These are phyloP conservation scores for Plasmodium blacklocki DNA, from an alignment of 169 alveolate genomes.

Conservation along the genomic window DNA sequence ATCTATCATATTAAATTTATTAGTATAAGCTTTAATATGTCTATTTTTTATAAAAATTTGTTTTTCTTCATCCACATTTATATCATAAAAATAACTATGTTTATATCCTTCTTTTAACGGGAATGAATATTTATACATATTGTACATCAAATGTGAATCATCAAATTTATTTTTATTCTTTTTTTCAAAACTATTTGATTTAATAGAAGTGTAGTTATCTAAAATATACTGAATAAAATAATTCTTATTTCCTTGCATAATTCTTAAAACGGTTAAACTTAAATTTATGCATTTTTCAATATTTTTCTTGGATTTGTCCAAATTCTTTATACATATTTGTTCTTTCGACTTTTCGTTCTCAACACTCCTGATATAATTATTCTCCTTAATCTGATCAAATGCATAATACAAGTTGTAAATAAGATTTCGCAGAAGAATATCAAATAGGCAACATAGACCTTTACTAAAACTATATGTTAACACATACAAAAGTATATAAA, in stretches of 20 bases:
- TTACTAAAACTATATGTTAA: conserved; percentile 24
- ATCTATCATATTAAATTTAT: conserved; percentile 46
- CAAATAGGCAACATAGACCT: conserved; percentile 21
- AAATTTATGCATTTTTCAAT: conserved; percentile 47
- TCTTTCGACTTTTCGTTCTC: not conserved
- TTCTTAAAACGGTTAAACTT: conserved; percentile 34
- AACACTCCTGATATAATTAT: not conserved
- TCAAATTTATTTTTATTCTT: conserved; percentile 49
- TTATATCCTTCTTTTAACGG: not conserved
- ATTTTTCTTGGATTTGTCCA: conserved; percentile 54
- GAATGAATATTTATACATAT: conserved; percentile 30
- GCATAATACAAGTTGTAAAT: conserved; percentile 50
- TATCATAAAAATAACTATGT: not conserved
- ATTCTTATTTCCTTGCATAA: conserved; percentile 23
- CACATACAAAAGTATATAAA: not conserved
- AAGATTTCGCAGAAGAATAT: conserved; percentile 14
- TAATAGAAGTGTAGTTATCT: conserved; percentile 58
- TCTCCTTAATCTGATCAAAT: conserved; percentile 54
- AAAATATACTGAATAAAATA: conserved; percentile 43
- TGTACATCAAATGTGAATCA: conserved; percentile 28
- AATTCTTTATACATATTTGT: not conserved
- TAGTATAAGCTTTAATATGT: conserved; percentile 25
- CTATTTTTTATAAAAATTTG: conserved; percentile 19
- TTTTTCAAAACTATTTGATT: conserved; percentile 3
- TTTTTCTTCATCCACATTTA: not conserved